Base-by-base conservation (phyloP, 305 asterid species). In the Fraxinus floribunda region DNA sequence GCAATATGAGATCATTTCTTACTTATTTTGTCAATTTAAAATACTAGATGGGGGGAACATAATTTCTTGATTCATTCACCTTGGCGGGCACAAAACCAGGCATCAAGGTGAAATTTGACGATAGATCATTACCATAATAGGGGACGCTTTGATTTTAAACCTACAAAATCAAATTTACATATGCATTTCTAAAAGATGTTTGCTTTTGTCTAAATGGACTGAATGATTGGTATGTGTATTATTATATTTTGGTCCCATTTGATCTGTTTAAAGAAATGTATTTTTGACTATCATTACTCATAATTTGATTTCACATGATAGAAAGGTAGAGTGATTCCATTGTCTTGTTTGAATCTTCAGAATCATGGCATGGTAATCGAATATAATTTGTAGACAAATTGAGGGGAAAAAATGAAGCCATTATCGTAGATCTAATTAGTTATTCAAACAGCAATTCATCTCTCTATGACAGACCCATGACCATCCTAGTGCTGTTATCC, bases 1-100 rank as follows among this genome's bases (percentile, higher is more conserved):
- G 71, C 71, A 60, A 66, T 78, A 64, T 77, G 77, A 46, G 49
- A 29, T 7, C 38, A 38, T 60, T 29, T 4, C 36, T 38, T 66
- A 62, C 74, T 74, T 78, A 77, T 76, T 84, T 55, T 41, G 78
- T 71, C 79, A 76, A 79, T 38, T 34, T n/a, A 36, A 49, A 79
- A n/a, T 26, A n/a, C 78, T 72, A 77, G 52, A 20, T 66, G 38
- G 70, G 44, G 44, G 44, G 41, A 76, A 75, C 32, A 18, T 68
- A 46, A 49, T 72, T 72, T 15, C 22, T 44, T 68, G 20, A 3
- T 16, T 16, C 41, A 26, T 79, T 82, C 30, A 15, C 75, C 62
- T 62, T 13, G 64, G 55, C 73, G 26, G 74, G 77, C 82, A 22
- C 80, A 44, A 75, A 20, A 41, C 84, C 13, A 62, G 32, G 71